Evolutionary conservation across 208 protist genomes (phyloP).

Genomic region (Porcisia deanei): DNA sequence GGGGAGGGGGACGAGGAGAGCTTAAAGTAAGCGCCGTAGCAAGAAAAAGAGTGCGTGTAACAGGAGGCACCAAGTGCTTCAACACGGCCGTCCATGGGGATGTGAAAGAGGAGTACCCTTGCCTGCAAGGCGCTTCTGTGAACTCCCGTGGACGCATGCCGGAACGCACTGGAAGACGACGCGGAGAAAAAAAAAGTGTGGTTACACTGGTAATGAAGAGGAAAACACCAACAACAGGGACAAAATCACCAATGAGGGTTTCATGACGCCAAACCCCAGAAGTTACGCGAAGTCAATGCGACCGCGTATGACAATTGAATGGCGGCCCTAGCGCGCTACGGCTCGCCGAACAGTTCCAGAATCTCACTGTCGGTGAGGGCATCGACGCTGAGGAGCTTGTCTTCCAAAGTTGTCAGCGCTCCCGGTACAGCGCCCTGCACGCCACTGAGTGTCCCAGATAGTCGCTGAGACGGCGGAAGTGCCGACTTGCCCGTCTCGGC

Average conservation of each 20-base stretch:
- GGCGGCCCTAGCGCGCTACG: background rate
- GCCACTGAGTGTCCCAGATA: slow-evolving; percentile 8
- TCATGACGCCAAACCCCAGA: background rate
- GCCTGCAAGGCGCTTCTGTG: too few species aligned
- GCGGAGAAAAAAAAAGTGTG: background rate
- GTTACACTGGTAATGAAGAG: background rate
- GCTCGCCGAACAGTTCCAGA: slow-evolving; percentile 63
- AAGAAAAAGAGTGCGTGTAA: background rate
- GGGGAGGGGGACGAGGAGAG: background rate
- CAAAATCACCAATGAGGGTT: background rate
- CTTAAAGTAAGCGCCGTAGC: background rate
- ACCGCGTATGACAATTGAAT: background rate
- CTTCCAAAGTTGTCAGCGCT: background rate
- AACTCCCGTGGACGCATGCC: background rate
- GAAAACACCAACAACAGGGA: background rate
- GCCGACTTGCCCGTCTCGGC: slow-evolving; percentile 4
- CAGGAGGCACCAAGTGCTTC: background rate
- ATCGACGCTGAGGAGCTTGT: slow-evolving; percentile 21
- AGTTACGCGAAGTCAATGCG: background rate
- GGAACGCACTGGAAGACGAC: background rate
- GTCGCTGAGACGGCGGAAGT: slow-evolving; percentile 15
- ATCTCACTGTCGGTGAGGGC: slow-evolving; percentile 77
- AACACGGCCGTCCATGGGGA: background rate
- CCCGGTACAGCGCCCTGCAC: background rate
- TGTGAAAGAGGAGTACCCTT: background rate